Conservation (phyloP, 2,329 filamentous ascomycete genomes). For the Chrysoporthe deuterocubensis region DNA sequence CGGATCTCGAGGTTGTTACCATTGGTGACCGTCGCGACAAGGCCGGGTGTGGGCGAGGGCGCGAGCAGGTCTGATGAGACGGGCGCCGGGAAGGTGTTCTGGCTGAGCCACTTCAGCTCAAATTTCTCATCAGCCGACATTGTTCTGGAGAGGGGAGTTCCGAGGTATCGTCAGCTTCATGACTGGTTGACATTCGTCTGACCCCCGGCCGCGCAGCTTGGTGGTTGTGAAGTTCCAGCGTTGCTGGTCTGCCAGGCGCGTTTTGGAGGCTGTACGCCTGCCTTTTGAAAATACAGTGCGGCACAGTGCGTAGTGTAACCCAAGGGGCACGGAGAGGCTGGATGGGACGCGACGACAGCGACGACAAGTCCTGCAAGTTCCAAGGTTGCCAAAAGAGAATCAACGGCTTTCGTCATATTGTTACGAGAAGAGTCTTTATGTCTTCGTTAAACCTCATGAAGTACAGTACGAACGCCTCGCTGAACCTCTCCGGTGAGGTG, state of each 20-base stretch:
- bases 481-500: constrained; percentile 1
- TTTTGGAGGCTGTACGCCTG: not conserved
- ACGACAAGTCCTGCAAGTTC: too few relatives aligned
- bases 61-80: constrained; percentile 64
- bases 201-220: not conserved
- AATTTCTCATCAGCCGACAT: constrained; percentile 29
- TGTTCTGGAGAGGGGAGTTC: constrained; percentile 5
- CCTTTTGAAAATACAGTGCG: constrained; percentile 1
- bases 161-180: constrained; percentile 14
- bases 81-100: constrained; percentile 60
- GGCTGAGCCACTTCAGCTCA: constrained; percentile 55
- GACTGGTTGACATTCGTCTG: not conserved
- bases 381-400: not conserved
- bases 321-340: not conserved
- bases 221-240: not conserved
- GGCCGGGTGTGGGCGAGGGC: constrained; percentile 84
- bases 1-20: constrained; percentile 75
- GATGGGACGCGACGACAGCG: not conserved
- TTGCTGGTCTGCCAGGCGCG: constrained; percentile 3
- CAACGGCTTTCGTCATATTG: not conserved
- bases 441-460: not conserved
- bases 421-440: not conserved
- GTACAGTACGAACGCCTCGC: constrained; percentile 5
- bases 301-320: not conserved
- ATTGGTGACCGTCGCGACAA: constrained; percentile 73